These are phyloP conservation scores for Bassia scoparia DNA, from an alignment of 148 eudicot genomes.

Conservation along the genomic window DNA sequence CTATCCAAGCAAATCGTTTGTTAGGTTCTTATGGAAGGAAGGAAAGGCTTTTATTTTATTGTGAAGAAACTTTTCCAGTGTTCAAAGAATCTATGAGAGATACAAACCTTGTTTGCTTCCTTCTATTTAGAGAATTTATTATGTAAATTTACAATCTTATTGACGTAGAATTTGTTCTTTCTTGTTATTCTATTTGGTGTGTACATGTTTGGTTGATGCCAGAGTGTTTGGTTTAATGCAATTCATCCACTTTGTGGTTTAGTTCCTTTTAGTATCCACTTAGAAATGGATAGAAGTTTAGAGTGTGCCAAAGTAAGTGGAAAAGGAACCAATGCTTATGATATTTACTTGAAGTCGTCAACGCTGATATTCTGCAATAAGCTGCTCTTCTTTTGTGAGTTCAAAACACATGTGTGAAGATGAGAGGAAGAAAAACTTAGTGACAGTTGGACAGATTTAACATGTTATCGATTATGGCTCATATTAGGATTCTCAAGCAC, in stretches of 20 bases:
- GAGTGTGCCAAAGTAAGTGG: background rate
- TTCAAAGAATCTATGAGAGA: background rate
- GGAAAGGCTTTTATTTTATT: background rate
- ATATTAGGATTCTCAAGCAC: background rate
- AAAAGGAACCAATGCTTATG: background rate
- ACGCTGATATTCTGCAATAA: background rate
- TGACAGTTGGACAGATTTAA: no score
- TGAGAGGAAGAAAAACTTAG: no score
- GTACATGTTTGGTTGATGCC: background rate
- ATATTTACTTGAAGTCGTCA: no score
- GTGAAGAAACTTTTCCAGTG: background rate
- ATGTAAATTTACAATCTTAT: background rate
- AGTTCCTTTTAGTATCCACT: background rate
- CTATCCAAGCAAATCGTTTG: background rate
- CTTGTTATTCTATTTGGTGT: background rate
- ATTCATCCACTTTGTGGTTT: background rate
- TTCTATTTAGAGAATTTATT: background rate
- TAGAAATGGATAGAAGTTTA: background rate
- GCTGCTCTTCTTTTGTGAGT: slow-evolving; percentile 7
- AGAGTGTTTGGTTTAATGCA: background rate
- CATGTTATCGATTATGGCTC: background rate
- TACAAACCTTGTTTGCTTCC: background rate
- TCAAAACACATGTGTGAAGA: background rate
- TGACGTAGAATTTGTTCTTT: background rate
- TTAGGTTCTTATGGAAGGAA: slow-evolving; percentile 2